These are phyloP conservation scores for Ogataea sp. DNA, from an alignment of 805 yeast species.

Conservation along the genomic window DNA sequence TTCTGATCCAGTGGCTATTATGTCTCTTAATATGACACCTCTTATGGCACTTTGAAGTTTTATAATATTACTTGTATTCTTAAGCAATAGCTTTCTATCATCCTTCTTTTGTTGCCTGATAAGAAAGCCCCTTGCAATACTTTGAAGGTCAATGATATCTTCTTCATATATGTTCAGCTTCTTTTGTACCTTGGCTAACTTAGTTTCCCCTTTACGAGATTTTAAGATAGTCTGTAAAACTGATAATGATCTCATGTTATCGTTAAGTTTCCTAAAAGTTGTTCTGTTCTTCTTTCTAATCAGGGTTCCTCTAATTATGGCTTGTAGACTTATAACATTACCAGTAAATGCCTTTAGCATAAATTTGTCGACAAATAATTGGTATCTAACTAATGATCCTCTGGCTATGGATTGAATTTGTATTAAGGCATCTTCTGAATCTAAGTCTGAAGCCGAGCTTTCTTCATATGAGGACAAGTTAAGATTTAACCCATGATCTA, in stretches of 20 bases:
- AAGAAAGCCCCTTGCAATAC: conserved; percentile 25
- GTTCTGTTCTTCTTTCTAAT: conserved; percentile 18
- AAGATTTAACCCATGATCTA: conserved; percentile 7
- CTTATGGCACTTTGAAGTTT: conserved; percentile 37
- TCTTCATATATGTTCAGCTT: conserved; percentile 11
- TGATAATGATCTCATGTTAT: conserved; percentile 24
- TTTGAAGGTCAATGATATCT: conserved; percentile 24
- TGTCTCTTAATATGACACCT: conserved; percentile 26
- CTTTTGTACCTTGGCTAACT: conserved; percentile 6
- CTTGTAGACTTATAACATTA: conserved; percentile 40
- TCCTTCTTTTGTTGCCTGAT: neutral
- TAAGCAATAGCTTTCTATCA: conserved; percentile 11
- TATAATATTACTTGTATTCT: conserved; percentile 16
- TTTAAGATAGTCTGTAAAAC: conserved; percentile 33
- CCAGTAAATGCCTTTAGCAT: conserved; percentile 50
- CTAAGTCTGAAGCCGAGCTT: conserved; percentile 1
- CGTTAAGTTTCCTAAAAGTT: conserved; percentile 6
- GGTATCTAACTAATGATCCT: conserved; percentile 61
- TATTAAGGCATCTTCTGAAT: conserved; percentile 8
- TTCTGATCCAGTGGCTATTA: neutral
- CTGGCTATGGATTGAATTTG: conserved; percentile 62
- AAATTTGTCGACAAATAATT: conserved; percentile 52
- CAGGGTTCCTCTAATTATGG: conserved; percentile 44
- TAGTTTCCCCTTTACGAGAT: conserved; percentile 15
- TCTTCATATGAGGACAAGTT: neutral